Percentiles rank a stretch among this genome's conserved stretches.
phyloP scores from a whole-genome alignment of 2,329 filamentous ascomycete species.

The Sordariomycetes sp. region DNA sequence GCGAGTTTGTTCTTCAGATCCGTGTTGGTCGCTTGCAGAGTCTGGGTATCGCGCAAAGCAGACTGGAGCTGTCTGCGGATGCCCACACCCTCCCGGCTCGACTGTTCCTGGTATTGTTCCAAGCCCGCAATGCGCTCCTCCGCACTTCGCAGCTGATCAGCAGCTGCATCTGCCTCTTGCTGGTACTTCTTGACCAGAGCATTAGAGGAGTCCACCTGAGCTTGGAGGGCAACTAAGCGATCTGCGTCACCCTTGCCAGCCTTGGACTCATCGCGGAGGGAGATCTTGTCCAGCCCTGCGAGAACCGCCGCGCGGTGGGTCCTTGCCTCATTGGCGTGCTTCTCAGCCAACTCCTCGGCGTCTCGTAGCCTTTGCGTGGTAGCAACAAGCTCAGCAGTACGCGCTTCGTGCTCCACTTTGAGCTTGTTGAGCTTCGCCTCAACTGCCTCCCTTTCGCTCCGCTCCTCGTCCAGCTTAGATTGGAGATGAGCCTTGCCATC shows the following conservation, averaged over 20 bases:
- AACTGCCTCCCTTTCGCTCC: conserved; percentile 61
- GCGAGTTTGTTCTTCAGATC: conserved; percentile 78
- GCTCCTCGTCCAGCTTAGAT: conserved; percentile 75
- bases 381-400: conserved; percentile 66
- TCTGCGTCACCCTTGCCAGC: conserved; percentile 46
- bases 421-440: conserved; percentile 71
- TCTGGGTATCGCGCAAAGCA: conserved; percentile 73
- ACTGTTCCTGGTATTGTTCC: conserved; percentile 95
- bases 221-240: conserved; percentile 64
- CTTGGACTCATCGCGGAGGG: conserved; percentile 40
- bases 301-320: conserved; percentile 79
- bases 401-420: conserved; percentile 73
- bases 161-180: conserved; percentile 74
- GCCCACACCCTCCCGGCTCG: conserved; percentile 82
- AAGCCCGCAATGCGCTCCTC: conserved; percentile 95
- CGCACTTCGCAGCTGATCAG: conserved; percentile 81
- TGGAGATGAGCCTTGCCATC: conserved; percentile 72
- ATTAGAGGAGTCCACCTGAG: conserved; percentile 71
- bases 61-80: conserved; percentile 86
- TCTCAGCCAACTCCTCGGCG: conserved; percentile 80
- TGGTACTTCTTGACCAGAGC: conserved; percentile 80
- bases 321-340: conserved; percentile 77
- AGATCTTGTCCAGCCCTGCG: conserved; percentile 69
- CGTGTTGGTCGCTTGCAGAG: conserved; percentile 69
- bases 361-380: conserved; percentile 68